Conservation (phyloP, 2,329 filamentous ascomycete genomes). For the Davidsoniella neocaledoniae region DNA sequence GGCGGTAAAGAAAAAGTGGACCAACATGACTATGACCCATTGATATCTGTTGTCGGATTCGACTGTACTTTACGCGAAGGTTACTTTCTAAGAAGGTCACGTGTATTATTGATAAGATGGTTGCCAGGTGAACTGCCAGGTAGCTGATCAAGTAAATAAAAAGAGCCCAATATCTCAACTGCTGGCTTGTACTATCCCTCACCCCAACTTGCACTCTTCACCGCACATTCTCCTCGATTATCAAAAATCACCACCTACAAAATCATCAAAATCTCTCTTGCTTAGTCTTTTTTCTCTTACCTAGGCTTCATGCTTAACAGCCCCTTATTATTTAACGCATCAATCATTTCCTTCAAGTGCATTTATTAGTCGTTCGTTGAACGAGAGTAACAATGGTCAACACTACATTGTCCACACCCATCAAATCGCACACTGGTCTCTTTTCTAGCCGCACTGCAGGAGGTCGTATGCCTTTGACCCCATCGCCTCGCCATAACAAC, state of each 20-base stretch:
- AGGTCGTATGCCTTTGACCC: slow-evolving; percentile 85
- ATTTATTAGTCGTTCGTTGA: slow-evolving; percentile 14
- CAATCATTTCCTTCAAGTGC: slow-evolving; percentile 12
- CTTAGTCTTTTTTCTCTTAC: background rate
- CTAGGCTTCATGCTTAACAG: background rate
- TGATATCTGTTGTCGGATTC: background rate
- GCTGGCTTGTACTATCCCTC: slow-evolving; percentile 14
- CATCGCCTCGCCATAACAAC: slow-evolving; percentile 53
- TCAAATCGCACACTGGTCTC: slow-evolving; percentile 86
- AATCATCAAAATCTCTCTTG: slow-evolving; percentile 11
- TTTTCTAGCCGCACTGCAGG: slow-evolving; percentile 88
- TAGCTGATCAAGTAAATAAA: slow-evolving; percentile 30
- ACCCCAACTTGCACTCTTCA: slow-evolving; percentile 13
- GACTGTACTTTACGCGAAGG: background rate
- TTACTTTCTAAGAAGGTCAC: background rate
- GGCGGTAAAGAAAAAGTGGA: background rate
- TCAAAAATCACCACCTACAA: slow-evolving; percentile 2
- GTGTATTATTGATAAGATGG: slow-evolving; percentile 2
- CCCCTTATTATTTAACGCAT: background rate
- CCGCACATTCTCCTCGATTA: too few relatives aligned
- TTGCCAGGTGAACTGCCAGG: slow-evolving; percentile 15
- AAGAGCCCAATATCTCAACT: slow-evolving; percentile 14
- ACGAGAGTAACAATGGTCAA: slow-evolving; percentile 45
- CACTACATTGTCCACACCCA: slow-evolving; percentile 67
- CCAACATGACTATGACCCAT: background rate